Evolutionary conservation across 345 rosid genomes (phyloP).

Genomic region (Bretschneidera sinensis): DNA sequence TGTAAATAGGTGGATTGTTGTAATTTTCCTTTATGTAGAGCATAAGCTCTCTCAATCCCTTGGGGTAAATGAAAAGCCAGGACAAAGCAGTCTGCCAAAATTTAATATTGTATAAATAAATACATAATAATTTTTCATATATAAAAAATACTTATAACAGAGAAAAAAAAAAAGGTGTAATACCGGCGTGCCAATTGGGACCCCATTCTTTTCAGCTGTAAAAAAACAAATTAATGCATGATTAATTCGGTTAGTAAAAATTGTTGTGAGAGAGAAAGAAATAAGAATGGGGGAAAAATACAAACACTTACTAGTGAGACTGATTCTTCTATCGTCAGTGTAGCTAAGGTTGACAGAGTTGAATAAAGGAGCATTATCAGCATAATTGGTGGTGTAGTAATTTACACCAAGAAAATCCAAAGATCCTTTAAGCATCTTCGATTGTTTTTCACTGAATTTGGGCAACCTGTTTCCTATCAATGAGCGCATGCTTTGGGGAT

Average conservation of each 20-base stretch:
- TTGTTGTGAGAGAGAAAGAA: not conserved
- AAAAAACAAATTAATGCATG: not conserved
- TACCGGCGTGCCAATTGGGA: conserved; percentile 19
- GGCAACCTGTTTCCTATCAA: conserved; percentile 19
- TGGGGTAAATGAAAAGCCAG: conserved; percentile 24
- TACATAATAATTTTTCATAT: not conserved
- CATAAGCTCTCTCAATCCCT: conserved; percentile 16
- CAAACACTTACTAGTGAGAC: not conserved
- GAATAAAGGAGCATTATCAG: conserved; percentile 4
- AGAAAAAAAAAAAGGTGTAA: not conserved
- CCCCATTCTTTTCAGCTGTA: conserved; percentile 10
- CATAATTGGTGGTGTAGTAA: conserved; percentile 28
- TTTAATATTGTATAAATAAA: not conserved
- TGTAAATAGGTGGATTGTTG: conserved; percentile 33
- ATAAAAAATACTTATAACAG: not conserved
- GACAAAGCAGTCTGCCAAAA: conserved; percentile 20
- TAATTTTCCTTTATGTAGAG: no score
- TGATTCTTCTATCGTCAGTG: conserved; percentile 19
- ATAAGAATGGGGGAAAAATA: not conserved
- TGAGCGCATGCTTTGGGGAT: conserved; percentile 13
- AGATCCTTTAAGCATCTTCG: conserved; percentile 18
- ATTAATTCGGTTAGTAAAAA: not conserved
- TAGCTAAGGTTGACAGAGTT: conserved; percentile 9
- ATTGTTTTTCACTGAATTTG: conserved; percentile 8
- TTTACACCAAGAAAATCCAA: conserved; percentile 30